Base-by-base conservation (phyloP, 495 filamentous ascomycete genomes). In the Oidiodendron maius region DNA sequence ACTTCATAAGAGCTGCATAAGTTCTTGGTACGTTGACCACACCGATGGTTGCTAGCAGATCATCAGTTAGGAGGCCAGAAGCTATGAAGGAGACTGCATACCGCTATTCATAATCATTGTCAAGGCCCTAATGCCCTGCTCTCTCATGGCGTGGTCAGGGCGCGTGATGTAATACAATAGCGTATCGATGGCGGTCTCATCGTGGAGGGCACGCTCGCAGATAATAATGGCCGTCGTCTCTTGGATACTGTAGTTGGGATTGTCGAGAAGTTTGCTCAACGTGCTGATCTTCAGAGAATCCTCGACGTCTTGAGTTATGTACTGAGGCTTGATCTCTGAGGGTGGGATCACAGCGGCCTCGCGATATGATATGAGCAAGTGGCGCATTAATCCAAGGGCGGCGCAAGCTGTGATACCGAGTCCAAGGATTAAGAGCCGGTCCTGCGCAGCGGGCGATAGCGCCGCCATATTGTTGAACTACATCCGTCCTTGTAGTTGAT, bases 281-380 rank as follows among this genome's bases (percentile, higher is more conserved):
- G 76, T 79, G 28, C 55, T 53, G 0, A 65, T 45, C 36, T 69
- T 67, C 11, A 79, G 61, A 2, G 75, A 71, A 41, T 79, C 76
- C 50, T 79, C 76, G n/a, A 74, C 76, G n/a, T 71, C 70, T 52
- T 79, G 76, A 9, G 74, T 79, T 49, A 79, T 79, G 56, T 77
- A 78, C 50, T 76, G 74, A 10, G 76, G 69, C 57, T 77, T 79
- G 34, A 70, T 74, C 46, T 67, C 71, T 12, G 62, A 53, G 2
- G 66, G 69, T 21, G 69, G 68, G 53, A 76, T 59, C 49, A 70
- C 64, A 48, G 66, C 68, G 35, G 72, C 64, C 47, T 76, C 69
- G 47, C 70, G 71, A 43, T 70, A 74, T 23, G 63, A 48, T 30
- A 63, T 56, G 20, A 79, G 67, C 32, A 68, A 56, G 2, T 53